Conservation (phyloP, 331 rosid species). For the Acacia pycnantha region DNA sequence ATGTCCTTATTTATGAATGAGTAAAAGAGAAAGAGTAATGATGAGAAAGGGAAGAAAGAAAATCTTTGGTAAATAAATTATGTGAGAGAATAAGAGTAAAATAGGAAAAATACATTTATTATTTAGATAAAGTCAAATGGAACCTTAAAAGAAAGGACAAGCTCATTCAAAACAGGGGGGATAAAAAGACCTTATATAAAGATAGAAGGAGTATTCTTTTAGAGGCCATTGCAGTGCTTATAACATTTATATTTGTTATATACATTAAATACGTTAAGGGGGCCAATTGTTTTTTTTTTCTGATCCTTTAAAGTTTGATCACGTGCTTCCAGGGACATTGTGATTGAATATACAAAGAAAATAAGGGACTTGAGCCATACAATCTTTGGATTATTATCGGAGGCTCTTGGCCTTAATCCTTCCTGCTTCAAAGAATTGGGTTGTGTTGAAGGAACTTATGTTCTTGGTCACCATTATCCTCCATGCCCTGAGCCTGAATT, state of each 20-base stretch:
- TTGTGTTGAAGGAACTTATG: conserved; percentile 37
- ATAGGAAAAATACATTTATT: no score
- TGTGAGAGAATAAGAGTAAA: no score
- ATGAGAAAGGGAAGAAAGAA: no score
- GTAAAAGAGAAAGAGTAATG: no score
- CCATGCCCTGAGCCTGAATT: conserved; percentile 61
- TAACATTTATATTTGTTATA: neutral
- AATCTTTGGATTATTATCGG: conserved; percentile 50
- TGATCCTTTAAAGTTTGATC: neutral
- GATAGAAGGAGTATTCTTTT: neutral
- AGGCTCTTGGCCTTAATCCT: conserved; percentile 48
- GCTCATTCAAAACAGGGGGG: no score
- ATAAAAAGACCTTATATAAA: no score
- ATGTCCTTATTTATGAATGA: no score
- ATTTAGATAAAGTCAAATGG: no score
- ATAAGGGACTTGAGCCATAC: conserved; percentile 42
- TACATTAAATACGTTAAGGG: neutral
- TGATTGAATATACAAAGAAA: conserved; percentile 41
- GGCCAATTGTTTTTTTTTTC: neutral
- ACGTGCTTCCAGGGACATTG: conserved; percentile 38
- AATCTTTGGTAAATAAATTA: no score
- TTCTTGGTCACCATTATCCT: conserved; percentile 53
- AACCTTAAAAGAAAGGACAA: no score
- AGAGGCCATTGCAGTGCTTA: neutral
- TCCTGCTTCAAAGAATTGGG: conserved; percentile 37